Evolutionary conservation across 129 eudicot species (phyloP), one percentile per base, ranked within the genome.

Genomic region (Artemisia annua): DNA sequence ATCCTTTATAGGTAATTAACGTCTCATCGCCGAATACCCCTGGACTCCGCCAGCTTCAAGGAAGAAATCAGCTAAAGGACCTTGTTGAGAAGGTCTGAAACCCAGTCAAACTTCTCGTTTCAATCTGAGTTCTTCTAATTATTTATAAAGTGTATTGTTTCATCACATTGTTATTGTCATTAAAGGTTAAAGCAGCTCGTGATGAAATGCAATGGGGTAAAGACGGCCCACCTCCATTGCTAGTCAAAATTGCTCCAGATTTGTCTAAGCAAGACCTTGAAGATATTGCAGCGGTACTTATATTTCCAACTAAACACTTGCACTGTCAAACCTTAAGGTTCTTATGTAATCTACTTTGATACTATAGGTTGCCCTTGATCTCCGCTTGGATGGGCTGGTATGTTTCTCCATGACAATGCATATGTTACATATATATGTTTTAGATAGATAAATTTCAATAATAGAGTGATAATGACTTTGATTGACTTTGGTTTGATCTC

Each of bases 131-230:
- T 53, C 17, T 15, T 51, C 3, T 18, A 39, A 11, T 53, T 4
- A 14, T 63, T 22, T 53, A 52, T 43, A 63, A 32, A 15, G 60
- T 1, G 16, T 30, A 30, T 12, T 66, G 51, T 43, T 72, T 3
- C 35, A 48, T 53, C 57, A 50, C 3, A 7, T 28, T 58, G 74
- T 61, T 26, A 7, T 35, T 75, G 55, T 77, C 51, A 16, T 48
- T 78, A 19, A 78, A 94, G 99, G 96, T 94, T 83, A 86, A 94
- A 86, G 96, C 97, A 57, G 97, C 99, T 48, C 96, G 99, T 75
- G 96, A 94, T 80, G 88, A 86, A 81, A 94, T 94, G 99, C 86
- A 94, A 78, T 94, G 99, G 99, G 97, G 89, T 67, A 88, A 94
- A 77, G 96, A 90, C 53, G 99, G 99, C 5, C 97, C 99, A 24